Evolutionary conservation across 345 rosid species (phyloP).

Genomic region (Salix dunnii): DNA sequence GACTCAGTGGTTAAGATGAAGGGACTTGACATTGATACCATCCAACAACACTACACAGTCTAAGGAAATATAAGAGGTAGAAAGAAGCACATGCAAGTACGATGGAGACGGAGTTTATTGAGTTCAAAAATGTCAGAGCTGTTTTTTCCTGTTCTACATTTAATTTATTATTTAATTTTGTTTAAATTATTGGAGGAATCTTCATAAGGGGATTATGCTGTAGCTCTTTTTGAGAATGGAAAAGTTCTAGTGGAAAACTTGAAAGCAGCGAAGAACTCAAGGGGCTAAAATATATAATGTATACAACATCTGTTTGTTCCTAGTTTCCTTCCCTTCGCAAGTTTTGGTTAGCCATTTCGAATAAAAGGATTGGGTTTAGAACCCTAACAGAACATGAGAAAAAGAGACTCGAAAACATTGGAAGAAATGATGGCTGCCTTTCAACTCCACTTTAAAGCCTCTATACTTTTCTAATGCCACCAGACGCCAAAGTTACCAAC

Average conservation of each 20-base stretch:
- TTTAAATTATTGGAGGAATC: background rate
- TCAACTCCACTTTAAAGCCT: no score
- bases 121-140: background rate
- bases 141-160: background rate
- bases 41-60: slow-evolving; percentile 70
- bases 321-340: background rate
- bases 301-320: background rate
- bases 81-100: background rate
- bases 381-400: no score
- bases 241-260: background rate
- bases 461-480: no score
- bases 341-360: background rate
- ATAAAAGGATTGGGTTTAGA: background rate
- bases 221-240: background rate
- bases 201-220: background rate
- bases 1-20: slow-evolving; percentile 68
- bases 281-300: background rate
- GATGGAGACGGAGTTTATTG: background rate
- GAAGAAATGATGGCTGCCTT: no score
- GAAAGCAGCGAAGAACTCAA: background rate
- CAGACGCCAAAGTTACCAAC: no score
- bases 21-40: slow-evolving; percentile 69
- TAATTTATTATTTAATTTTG: background rate
- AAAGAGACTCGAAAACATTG: no score
- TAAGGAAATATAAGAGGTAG: slow-evolving; percentile 5